These are phyloP conservation scores for Thalia dealbata DNA, from an alignment of 176 grass and related monocot species.

Conservation along the genomic window DNA sequence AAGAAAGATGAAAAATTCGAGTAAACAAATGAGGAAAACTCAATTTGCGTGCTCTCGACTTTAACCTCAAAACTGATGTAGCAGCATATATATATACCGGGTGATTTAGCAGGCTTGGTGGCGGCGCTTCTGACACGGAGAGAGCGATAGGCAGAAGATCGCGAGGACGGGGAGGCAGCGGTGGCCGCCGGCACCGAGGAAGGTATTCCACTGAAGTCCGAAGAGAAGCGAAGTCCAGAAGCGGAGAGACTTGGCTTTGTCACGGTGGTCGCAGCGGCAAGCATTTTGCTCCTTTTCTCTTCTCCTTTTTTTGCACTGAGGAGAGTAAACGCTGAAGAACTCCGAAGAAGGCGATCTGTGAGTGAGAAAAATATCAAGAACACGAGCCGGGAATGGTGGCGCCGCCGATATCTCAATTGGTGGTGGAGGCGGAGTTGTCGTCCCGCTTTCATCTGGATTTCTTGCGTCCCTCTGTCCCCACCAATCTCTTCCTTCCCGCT, in stretches of 20 bases:
- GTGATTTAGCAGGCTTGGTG: slow-evolving; percentile 77
- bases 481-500: not conserved
- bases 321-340: slow-evolving; percentile 7
- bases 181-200: slow-evolving; percentile 35
- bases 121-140: slow-evolving; percentile 56
- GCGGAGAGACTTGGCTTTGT: slow-evolving; percentile 43
- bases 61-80: not conserved
- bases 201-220: slow-evolving; percentile 40
- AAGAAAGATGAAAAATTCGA: slow-evolving; percentile 7
- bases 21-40: slow-evolving; percentile 12
- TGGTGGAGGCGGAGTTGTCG: slow-evolving; percentile 42
- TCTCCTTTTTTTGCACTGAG: not conserved
- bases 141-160: slow-evolving; percentile 14
- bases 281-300: slow-evolving; percentile 30
- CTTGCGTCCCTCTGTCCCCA: slow-evolving; percentile 30
- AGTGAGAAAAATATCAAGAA: slow-evolving; percentile 17
- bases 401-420: slow-evolving; percentile 46
- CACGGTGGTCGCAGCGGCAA: slow-evolving; percentile 49
- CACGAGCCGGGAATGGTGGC: slow-evolving; percentile 26
- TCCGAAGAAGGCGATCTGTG: not conserved
- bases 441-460: slow-evolving; percentile 35
- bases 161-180: slow-evolving; percentile 17
- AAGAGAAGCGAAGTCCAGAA: slow-evolving; percentile 41
- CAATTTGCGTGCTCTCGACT: not conserved
- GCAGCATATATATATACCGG: no score